A percentile compares a stretch with the other conserved stretches of the same genome.
Conservation (phyloP, 2,329 filamentous ascomycete species). For the Polytolypa hystricis region DNA sequence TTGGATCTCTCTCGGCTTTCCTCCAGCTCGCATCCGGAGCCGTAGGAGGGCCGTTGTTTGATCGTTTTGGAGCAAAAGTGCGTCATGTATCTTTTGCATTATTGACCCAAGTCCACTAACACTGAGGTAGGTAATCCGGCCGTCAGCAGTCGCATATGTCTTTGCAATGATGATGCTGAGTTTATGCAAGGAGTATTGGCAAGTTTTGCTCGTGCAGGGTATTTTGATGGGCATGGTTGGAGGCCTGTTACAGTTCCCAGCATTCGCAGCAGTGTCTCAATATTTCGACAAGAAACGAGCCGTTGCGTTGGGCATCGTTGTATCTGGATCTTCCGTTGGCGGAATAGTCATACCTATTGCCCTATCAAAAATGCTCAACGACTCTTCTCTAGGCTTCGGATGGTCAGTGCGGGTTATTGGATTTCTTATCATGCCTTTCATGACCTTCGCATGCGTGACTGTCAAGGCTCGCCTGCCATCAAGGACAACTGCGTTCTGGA, state of each 20-base stretch:
- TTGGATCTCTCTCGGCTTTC: constrained; percentile 30
- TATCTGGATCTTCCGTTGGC: constrained; percentile 41
- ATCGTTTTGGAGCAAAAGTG: constrained; percentile 32
- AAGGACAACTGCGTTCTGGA: constrained; percentile 14
- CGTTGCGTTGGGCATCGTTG: constrained; percentile 36
- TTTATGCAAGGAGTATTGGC: constrained; percentile 38
- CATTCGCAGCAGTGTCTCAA: constrained; percentile 36
- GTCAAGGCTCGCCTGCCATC: constrained; percentile 16
- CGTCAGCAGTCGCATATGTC: constrained; percentile 7
- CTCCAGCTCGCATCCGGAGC: constrained; percentile 26
- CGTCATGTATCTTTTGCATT: constrained; percentile 4
- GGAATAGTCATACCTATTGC: constrained; percentile 42
- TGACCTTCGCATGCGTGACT: constrained; percentile 28
- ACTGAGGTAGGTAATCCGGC: constrained; percentile 6
- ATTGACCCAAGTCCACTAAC: background rate
- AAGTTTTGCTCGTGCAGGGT: constrained; percentile 38
- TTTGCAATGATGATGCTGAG: constrained; percentile 28
- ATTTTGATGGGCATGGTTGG: constrained; percentile 27
- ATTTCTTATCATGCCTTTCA: constrained; percentile 39
- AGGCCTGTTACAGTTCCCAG: constrained; percentile 35
- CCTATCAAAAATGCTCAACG: constrained; percentile 39
- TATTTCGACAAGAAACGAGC: constrained; percentile 40
- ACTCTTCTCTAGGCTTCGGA: constrained; percentile 34
- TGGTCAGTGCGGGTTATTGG: constrained; percentile 45
- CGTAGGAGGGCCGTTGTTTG: constrained; percentile 31